Evolutionary conservation across 2,329 filamentous ascomycete genomes (phyloP).

Genomic region (Trichoderma harzianum): DNA sequence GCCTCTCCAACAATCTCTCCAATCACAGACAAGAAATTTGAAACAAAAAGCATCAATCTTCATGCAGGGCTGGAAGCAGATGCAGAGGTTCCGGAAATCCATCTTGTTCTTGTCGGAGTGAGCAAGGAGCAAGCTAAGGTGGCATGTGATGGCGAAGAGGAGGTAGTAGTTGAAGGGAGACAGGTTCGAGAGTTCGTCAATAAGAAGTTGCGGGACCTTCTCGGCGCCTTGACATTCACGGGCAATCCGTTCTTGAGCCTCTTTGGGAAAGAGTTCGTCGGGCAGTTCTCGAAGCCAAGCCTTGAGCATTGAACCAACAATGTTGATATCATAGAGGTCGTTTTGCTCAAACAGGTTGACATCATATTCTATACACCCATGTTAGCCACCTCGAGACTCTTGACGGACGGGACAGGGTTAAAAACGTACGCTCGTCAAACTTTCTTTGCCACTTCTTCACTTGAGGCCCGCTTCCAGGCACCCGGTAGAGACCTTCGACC

Average conservation of each 20-base stretch:
- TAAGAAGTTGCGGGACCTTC: slow-evolving; percentile 76
- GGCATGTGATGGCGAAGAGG: slow-evolving; percentile 94
- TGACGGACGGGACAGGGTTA: not conserved
- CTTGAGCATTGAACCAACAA: slow-evolving; percentile 93
- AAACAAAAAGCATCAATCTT: slow-evolving; percentile 95
- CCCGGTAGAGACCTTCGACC: slow-evolving; percentile 87
- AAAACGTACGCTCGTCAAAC: slow-evolving; percentile 72
- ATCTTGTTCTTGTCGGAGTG: slow-evolving; percentile 97
- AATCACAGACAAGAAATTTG: slow-evolving; percentile 90
- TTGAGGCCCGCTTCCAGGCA: slow-evolving; percentile 84
- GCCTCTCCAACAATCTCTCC: slow-evolving; percentile 95
- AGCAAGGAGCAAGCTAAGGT: slow-evolving; percentile 84
- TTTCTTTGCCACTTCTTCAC: slow-evolving; percentile 91
- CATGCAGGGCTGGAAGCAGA: slow-evolving; percentile 96
- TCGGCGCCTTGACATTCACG: slow-evolving; percentile 76
- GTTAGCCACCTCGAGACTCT: slow-evolving; percentile 20
- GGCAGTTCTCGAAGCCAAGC: slow-evolving; percentile 94
- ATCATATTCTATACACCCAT: slow-evolving; percentile 61
- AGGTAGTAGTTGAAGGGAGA: slow-evolving; percentile 97
- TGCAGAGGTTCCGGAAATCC: slow-evolving; percentile 93
- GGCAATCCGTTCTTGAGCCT: slow-evolving; percentile 74
- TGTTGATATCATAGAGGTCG: slow-evolving; percentile 93
- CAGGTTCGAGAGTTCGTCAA: slow-evolving; percentile 90
- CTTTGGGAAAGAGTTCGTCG: slow-evolving; percentile 87
- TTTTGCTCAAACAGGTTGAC: slow-evolving; percentile 85